A percentile compares a stretch with the other conserved stretches of the same genome.
Evolutionary conservation across 2,329 filamentous ascomycete genomes (phyloP).

Genomic region (Achaetomium macrosporum): DNA sequence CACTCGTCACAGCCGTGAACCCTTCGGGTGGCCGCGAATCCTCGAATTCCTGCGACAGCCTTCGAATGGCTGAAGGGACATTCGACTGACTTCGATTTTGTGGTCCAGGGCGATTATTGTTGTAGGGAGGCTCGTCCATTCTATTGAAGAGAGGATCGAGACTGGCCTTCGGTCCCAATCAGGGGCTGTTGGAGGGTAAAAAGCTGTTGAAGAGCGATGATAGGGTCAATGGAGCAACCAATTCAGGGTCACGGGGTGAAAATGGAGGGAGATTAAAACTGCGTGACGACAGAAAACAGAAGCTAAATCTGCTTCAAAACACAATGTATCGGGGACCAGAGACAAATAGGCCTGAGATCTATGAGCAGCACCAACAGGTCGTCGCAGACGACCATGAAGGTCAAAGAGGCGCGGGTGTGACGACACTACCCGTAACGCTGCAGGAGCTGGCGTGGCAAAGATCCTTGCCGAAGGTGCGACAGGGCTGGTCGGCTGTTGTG

Average conservation of each 20-base stretch:
- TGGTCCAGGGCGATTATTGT: slow-evolving; percentile 28
- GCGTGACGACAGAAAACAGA: background rate
- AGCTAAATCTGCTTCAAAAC: background rate
- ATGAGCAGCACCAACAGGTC: slow-evolving; percentile 1
- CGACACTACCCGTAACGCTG: background rate
- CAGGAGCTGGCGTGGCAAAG: background rate
- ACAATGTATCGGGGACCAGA: background rate
- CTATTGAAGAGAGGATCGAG: slow-evolving; percentile 38
- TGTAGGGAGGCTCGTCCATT: slow-evolving; percentile 34
- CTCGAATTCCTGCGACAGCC: slow-evolving; percentile 32
- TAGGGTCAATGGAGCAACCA: background rate
- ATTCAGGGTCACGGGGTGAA: background rate
- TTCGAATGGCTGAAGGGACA: slow-evolving; percentile 8
- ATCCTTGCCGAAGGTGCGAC: too few relatives aligned
- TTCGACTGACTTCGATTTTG: slow-evolving; percentile 2
- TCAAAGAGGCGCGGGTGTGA: slow-evolving; percentile 1
- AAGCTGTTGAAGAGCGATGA: background rate
- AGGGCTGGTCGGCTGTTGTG: too few relatives aligned
- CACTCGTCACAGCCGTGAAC: slow-evolving; percentile 43
- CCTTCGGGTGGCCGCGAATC: slow-evolving; percentile 42
- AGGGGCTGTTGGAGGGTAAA: background rate
- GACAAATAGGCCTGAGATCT: background rate
- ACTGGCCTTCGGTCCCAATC: background rate
- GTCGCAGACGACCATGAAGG: background rate
- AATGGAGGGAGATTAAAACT: background rate